Conservation (phyloP, 106 monocot genomes). For the Dioscorea dumetorum region DNA sequence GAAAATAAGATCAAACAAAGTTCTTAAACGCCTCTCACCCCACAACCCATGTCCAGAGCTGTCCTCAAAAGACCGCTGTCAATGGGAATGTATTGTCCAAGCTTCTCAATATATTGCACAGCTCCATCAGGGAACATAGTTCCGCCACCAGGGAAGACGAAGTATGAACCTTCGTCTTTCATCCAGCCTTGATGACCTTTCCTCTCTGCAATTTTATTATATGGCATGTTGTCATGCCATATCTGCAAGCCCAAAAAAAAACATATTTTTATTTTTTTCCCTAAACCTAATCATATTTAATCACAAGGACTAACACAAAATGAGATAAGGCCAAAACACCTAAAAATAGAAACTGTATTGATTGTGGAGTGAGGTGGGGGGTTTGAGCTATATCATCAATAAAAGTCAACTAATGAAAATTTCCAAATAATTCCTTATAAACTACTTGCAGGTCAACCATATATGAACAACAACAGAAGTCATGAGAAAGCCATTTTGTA, state of each 20-base stretch:
- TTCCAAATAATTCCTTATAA: no score
- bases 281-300: no score
- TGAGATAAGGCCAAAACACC: no score
- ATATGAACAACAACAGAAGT: no score
- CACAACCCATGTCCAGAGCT: conserved; percentile 96
- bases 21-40: conserved; percentile 37
- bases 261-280: not conserved
- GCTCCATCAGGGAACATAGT: conserved; percentile 99
- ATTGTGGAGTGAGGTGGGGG: no score
- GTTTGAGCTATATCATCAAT: no score
- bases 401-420: no score
- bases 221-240: conserved; percentile 97
- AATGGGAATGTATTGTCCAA: conserved; percentile 68
- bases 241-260: conserved; percentile 56
- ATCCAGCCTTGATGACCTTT: conserved; percentile 99
- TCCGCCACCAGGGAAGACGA: conserved; percentile 91
- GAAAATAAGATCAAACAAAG: not conserved
- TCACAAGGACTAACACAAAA: no score
- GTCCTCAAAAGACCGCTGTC: conserved; percentile 67
- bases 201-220: conserved; percentile 88
- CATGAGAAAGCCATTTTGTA: no score
- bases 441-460: no score
- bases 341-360: no score
- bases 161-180: conserved; percentile 79
- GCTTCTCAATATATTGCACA: conserved; percentile 76